phyloP scores from a whole-genome alignment of 2,329 filamentous ascomycete genomes.

The Aspergillus clavatus region DNA sequence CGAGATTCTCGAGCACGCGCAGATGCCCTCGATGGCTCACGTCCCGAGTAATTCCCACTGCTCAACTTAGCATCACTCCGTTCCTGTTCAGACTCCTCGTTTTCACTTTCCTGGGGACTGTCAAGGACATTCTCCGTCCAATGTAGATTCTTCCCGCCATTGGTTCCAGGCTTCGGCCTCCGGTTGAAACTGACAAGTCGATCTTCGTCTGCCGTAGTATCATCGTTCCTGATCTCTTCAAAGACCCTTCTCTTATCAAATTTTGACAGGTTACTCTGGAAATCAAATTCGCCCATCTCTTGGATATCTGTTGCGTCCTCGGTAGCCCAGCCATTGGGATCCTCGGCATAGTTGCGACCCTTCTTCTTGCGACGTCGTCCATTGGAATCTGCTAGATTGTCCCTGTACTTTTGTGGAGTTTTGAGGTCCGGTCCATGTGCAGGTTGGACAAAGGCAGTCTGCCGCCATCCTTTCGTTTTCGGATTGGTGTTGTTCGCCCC shows the following conservation, averaged over 20 bases:
- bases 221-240: constrained; percentile 83
- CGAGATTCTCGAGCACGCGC: constrained; percentile 34
- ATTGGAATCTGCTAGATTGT: constrained; percentile 22
- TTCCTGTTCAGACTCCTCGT: constrained; percentile 54
- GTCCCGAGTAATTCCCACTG: constrained; percentile 44
- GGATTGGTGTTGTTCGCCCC: constrained; percentile 31
- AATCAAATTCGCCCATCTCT: constrained; percentile 92
- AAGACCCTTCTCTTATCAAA: constrained; percentile 94
- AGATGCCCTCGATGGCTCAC: constrained; percentile 38
- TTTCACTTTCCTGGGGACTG: constrained; percentile 65
- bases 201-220: constrained; percentile 81
- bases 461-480: constrained; percentile 62
- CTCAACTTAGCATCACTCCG: constrained; percentile 39
- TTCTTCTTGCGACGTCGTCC: constrained; percentile 45
- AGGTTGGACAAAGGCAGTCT: constrained; percentile 61
- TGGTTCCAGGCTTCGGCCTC: constrained; percentile 59
- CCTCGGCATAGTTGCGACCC: constrained; percentile 45
- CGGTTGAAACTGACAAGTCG: constrained; percentile 89
- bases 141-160: constrained; percentile 83
- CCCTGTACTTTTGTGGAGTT: constrained; percentile 23
- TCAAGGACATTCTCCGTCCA: constrained; percentile 89
- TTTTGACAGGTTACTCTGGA: constrained; percentile 80
- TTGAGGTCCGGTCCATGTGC: constrained; percentile 39
- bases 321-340: constrained; percentile 84
- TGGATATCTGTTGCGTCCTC: constrained; percentile 94